phyloP scores from a whole-genome alignment of 2,329 filamentous ascomycete genomes.

The Sarocladium kiliense region DNA sequence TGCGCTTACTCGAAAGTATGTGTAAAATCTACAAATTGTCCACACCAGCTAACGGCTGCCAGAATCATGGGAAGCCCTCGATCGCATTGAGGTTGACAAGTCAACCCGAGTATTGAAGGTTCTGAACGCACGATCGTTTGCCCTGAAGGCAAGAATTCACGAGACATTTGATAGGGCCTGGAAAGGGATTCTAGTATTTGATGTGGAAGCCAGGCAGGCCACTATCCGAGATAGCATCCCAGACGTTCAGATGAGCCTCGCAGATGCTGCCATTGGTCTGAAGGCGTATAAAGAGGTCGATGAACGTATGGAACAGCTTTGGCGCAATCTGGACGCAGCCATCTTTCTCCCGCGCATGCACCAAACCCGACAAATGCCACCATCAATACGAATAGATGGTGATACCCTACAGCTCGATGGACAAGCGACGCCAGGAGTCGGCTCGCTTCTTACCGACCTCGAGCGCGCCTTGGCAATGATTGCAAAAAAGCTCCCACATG shows the following conservation, averaged over 20 bases:
- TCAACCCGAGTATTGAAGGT: constrained; percentile 59
- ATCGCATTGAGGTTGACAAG: constrained; percentile 54
- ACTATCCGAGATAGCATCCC: constrained; percentile 45
- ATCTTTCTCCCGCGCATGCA: constrained; percentile 58
- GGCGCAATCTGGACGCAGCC: constrained; percentile 56
- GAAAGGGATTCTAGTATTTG: constrained; percentile 60
- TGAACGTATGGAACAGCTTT: constrained; percentile 53
- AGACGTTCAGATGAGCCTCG: constrained; percentile 48
- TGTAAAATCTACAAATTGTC: not conserved
- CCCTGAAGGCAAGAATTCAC: constrained; percentile 61
- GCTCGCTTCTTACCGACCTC: constrained; percentile 50
- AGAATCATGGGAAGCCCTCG: constrained; percentile 55
- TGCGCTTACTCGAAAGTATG: constrained; percentile 52
- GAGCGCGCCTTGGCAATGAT: constrained; percentile 47
- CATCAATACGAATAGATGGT: constrained; percentile 22
- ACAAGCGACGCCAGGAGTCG: constrained; percentile 38
- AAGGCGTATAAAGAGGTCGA: constrained; percentile 58
- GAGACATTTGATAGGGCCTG: constrained; percentile 66
- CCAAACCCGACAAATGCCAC: constrained; percentile 11
- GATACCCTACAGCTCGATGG: constrained; percentile 39
- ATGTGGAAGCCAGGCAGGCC: constrained; percentile 50
- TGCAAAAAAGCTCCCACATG: constrained; percentile 43
- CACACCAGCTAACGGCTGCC: not conserved
- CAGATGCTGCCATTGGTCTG: constrained; percentile 50
- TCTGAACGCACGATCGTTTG: constrained; percentile 58